Evolutionary conservation across 768 basidiomycete genomes (phyloP), one percentile per base, ranked within the genome.

Genomic region (Calocybe indica): DNA sequence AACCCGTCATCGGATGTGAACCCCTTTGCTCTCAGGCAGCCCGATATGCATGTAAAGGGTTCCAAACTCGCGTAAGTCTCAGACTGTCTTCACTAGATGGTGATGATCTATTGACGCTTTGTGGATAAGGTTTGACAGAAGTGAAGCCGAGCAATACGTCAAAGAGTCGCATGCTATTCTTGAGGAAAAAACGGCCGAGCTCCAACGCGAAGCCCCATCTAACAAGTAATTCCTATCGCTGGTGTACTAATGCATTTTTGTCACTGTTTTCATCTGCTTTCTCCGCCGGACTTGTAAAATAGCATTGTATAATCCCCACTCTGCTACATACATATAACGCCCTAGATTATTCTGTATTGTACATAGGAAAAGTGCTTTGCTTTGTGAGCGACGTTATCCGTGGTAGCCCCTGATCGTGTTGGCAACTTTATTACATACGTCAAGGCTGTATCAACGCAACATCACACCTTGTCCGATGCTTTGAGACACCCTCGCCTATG

Each of bases 21-120:
- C 59, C 92, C 91, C 0, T 92, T 93, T 56, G 88, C 92, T 11
- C 67, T 96, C 28, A 79, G 83, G 15, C 94, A 98, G 59, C 92
- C 94, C 10, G 79, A 86, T 52, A 94, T 95, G 80, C 73, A 78
- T 55, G 69, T 82, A 40, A 92, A 93, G 62, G 95, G 95, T 9
- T 75, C 69, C 42, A 80, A 78, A 41, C 68, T 84, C 38, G 88
- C 80, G 85, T 92, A 57, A 66, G 85, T 69, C 33, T 51, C 45
- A 29, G 8, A 39, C 43, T 35, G 15, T 29, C 39, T 41, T 37
- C 36, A 40, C 34, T 7, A 12, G 14, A 40, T 32, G 34, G 15
- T 13, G 30, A 37, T 36, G 7, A 29, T 22, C 39, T 13, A 13
- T 48, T 41, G 13, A 41, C 58, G 41, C 62, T 40, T 47, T 44